Percentiles rank a stretch among this genome's conserved stretches.
Conservation (phyloP, 495 filamentous ascomycete species). For the Neurospora tetrasperma region DNA sequence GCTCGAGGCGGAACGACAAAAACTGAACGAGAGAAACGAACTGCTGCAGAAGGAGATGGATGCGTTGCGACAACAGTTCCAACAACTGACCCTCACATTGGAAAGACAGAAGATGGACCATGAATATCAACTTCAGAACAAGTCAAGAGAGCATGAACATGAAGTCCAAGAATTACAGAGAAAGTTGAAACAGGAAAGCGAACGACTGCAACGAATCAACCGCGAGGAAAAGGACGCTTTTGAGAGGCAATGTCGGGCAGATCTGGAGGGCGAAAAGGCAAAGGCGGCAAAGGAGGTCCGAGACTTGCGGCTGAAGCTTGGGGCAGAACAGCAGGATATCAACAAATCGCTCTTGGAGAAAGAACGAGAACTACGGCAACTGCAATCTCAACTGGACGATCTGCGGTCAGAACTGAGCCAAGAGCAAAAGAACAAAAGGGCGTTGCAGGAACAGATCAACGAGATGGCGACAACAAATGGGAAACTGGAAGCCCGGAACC, state of each 20-base stretch:
- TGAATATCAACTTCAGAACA: constrained; percentile 32
- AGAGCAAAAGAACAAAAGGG: constrained; percentile 26
- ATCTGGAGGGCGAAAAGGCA: constrained; percentile 52
- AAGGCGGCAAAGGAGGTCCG: constrained; percentile 52
- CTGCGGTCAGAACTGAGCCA: constrained; percentile 52
- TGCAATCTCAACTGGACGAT: constrained; percentile 42
- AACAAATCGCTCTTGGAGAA: constrained; percentile 54
- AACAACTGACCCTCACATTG: constrained; percentile 16
- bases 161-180: constrained; percentile 29
- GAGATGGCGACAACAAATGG: constrained; percentile 52
- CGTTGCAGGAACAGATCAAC: constrained; percentile 43
- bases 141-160: constrained; percentile 19
- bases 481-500: constrained; percentile 61
- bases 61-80: constrained; percentile 35
- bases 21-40: constrained; percentile 46
- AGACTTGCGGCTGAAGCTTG: constrained; percentile 50
- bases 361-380: constrained; percentile 45
- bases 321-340: constrained; percentile 51
- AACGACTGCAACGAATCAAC: constrained; percentile 20
- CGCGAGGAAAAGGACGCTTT: constrained; percentile 37
- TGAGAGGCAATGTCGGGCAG: constrained; percentile 21
- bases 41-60: constrained; percentile 50
- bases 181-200: constrained; percentile 25
- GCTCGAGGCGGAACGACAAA: constrained; percentile 50
- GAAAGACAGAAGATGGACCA: constrained; percentile 24